phyloP scores from a whole-genome alignment of 1,139 yeast species.

The Yamadazyma atlantica region DNA sequence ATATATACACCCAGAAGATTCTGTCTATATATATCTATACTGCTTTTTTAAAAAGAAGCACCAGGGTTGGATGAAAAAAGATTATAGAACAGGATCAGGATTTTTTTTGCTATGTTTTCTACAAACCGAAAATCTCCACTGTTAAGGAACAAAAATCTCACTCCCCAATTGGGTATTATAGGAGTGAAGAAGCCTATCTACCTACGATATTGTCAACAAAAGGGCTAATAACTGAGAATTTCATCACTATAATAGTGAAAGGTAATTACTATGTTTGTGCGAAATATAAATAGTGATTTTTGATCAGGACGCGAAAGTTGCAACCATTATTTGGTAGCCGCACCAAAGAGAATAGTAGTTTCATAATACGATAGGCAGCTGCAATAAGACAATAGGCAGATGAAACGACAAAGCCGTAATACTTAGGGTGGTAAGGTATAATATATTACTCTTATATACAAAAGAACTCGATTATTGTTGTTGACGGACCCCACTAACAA shows the following conservation, averaged over 20 bases:
- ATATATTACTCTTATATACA: not conserved
- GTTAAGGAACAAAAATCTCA: too few species aligned
- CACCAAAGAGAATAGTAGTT: too few species aligned
- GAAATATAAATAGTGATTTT: conserved; percentile 8
- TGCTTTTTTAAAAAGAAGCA: not conserved
- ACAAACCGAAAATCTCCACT: not conserved
- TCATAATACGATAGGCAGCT: too few species aligned
- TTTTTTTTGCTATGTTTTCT: too few species aligned
- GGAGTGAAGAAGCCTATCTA: conserved; percentile 1
- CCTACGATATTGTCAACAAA: conserved; percentile 8
- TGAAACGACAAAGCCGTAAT: too few species aligned
- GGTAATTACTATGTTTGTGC: conserved; percentile 5
- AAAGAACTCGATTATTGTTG: conserved; percentile 16
- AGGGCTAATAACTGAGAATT: conserved; percentile 1
- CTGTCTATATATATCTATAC: not conserved
- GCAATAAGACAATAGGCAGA: too few species aligned
- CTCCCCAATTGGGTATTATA: conserved; percentile 1
- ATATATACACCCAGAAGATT: not conserved
- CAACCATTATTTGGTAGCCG: too few species aligned
- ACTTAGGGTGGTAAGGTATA: too few species aligned
- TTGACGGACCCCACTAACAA: conserved; percentile 89
- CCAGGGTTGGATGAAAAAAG: not conserved
- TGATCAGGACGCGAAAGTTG: not conserved
- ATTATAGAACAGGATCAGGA: not conserved
- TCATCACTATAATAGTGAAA: not conserved